Conservation (phyloP, 192 early-diverging fungal genomes). For the Entomortierella parvispora region DNA sequence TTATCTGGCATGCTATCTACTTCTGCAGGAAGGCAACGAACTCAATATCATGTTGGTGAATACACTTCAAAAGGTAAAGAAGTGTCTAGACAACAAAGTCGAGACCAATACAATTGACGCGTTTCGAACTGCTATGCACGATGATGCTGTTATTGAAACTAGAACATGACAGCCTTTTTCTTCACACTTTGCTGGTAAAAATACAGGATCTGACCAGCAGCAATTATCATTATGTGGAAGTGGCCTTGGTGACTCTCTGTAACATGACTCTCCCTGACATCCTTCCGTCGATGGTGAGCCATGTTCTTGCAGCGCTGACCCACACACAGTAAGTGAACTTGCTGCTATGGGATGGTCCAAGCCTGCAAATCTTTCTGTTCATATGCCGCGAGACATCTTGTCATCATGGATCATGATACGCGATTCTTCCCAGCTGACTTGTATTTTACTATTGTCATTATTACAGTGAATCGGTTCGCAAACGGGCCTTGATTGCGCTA, state of each 20-base stretch:
- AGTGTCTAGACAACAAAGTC: background rate
- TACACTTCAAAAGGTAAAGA: conserved; percentile 63
- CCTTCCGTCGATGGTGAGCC: conserved; percentile 48
- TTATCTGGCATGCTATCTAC: conserved; percentile 59
- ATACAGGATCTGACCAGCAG: conserved; percentile 64
- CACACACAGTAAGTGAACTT: conserved; percentile 56
- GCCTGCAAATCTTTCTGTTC: background rate
- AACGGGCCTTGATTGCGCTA: conserved; percentile 58
- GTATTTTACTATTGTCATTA: background rate
- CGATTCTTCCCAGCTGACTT: background rate
- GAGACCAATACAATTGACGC: too few relatives aligned
- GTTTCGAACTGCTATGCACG: background rate
- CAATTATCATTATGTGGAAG: conserved; percentile 57
- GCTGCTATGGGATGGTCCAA: background rate
- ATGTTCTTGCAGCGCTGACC: conserved; percentile 47
- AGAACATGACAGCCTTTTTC: background rate
- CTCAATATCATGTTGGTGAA: conserved; percentile 66
- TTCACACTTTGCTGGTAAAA: conserved; percentile 4
- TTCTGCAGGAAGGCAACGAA: conserved; percentile 59
- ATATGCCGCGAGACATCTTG: background rate
- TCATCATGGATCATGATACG: background rate
- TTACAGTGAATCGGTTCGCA: conserved; percentile 59
- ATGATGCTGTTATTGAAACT: background rate
- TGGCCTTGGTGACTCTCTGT: conserved; percentile 60
- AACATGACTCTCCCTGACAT: conserved; percentile 59